phyloP scores from a whole-genome alignment of 2,329 filamentous ascomycete genomes.

The Colletotrichum navitas region DNA sequence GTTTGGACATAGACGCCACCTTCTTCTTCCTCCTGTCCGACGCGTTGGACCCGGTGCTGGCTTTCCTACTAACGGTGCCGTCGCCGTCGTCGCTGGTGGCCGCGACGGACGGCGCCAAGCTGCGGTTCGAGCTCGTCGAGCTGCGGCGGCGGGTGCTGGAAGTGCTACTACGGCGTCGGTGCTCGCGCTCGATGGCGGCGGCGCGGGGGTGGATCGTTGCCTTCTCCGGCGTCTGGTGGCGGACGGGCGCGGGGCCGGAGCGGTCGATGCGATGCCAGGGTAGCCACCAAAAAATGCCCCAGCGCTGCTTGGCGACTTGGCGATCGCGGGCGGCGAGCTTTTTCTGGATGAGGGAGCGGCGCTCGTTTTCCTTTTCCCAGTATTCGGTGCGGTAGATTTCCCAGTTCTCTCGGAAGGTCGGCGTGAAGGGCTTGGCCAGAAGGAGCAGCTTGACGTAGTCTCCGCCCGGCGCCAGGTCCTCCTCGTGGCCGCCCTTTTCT shows the following conservation, averaged over 20 bases:
- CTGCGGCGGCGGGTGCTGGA: constrained; percentile 63
- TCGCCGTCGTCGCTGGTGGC: constrained; percentile 50
- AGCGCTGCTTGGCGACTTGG: constrained; percentile 75
- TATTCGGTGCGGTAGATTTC: constrained; percentile 94
- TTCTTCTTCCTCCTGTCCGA: constrained; percentile 67
- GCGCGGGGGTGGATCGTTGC: constrained; percentile 54
- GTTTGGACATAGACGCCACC: constrained; percentile 54
- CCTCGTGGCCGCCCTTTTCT: constrained; percentile 79
- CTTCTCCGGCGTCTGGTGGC: constrained; percentile 55
- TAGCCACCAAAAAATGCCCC: constrained; percentile 88
- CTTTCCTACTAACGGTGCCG: constrained; percentile 55
- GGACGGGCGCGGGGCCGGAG: constrained; percentile 43
- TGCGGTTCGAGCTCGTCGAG: constrained; percentile 65
- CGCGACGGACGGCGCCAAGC: constrained; percentile 62
- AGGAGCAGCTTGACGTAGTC: constrained; percentile 93
- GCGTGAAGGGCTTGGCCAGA: constrained; percentile 93
- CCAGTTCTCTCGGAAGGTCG: constrained; percentile 97
- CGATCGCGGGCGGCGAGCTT: constrained; percentile 78
- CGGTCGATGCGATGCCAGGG: constrained; percentile 68
- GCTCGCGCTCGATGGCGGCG: constrained; percentile 59
- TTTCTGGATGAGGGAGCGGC: constrained; percentile 77
- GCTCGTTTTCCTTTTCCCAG: constrained; percentile 97
- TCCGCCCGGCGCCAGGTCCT: constrained; percentile 90
- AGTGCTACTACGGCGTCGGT: constrained; percentile 59
- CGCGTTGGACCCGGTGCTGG: constrained; percentile 61